Conservation (phyloP, 192 early-diverging fungal genomes). For the Globomyces pollinis-pini region DNA sequence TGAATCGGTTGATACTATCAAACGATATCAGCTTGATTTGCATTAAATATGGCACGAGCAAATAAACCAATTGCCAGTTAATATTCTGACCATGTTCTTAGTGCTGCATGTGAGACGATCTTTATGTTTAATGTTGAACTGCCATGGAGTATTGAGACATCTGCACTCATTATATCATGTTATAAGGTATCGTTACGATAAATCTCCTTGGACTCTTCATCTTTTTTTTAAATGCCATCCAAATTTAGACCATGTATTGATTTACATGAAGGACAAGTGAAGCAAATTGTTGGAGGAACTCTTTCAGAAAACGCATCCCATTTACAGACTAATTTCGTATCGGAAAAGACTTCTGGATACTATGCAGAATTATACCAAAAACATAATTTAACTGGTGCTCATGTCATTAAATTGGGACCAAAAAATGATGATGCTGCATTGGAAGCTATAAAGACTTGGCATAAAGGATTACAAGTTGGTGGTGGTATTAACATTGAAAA, state of each 20-base stretch:
- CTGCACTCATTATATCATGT: neutral
- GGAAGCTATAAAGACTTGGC: conserved; percentile 79
- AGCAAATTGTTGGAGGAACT: conserved; percentile 97
- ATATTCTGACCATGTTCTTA: too few relatives aligned
- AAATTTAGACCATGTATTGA: conserved; percentile 97
- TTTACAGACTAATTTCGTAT: conserved; percentile 90
- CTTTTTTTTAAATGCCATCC: conserved; percentile 32
- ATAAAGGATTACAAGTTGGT: conserved; percentile 80
- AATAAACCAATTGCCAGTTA: too few relatives aligned
- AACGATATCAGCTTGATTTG: too few relatives aligned
- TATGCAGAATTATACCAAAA: conserved; percentile 76
- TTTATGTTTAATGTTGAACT: too few relatives aligned
- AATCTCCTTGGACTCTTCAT: neutral
- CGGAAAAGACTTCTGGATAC: conserved; percentile 66
- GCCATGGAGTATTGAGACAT: neutral
- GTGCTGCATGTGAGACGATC: too few relatives aligned
- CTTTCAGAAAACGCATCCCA: conserved; percentile 47
- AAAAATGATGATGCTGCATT: conserved; percentile 79
- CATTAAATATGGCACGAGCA: too few relatives aligned
- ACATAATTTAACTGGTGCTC: conserved; percentile 69
- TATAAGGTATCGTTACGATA: neutral
- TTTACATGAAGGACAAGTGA: conserved; percentile 93
- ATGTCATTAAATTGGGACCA: conserved; percentile 92
- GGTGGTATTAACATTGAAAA: conserved; percentile 88
- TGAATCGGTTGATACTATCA: too few relatives aligned